Conservation (phyloP, 345 rosid genomes). For the Bruguiera gymnorhiza region DNA sequence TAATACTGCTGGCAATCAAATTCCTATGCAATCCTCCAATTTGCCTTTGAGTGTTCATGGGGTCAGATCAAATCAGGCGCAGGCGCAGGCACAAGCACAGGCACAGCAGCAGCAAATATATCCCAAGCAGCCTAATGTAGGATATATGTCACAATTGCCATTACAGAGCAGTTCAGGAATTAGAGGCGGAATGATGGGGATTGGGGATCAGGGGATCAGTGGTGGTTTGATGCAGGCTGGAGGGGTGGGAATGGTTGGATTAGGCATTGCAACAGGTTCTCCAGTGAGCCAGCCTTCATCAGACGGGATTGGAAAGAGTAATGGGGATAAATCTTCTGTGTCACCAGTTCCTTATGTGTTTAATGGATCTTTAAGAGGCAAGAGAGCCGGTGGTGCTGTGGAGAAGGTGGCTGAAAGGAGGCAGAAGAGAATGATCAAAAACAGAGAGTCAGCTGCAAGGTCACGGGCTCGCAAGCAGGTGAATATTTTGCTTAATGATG, state of each 20-base stretch:
- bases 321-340: slow-evolving; percentile 71
- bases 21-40: slow-evolving; percentile 51
- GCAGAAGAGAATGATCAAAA: slow-evolving; percentile 97
- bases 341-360: slow-evolving; percentile 78
- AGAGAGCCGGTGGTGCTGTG: slow-evolving; percentile 56
- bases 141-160: slow-evolving; percentile 49
- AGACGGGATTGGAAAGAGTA: slow-evolving; percentile 71
- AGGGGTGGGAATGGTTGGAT: slow-evolving; percentile 61
- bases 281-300: slow-evolving; percentile 75
- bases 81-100: slow-evolving; percentile 36
- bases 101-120: slow-evolving; percentile 38
- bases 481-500: slow-evolving; percentile 20
- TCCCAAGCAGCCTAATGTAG: slow-evolving; percentile 53
- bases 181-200: slow-evolving; percentile 53
- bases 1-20: slow-evolving; percentile 26
- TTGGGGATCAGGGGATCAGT: slow-evolving; percentile 47
- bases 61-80: slow-evolving; percentile 47
- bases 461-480: slow-evolving; percentile 99
- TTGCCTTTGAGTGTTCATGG: slow-evolving; percentile 61
- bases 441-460: slow-evolving; percentile 97
- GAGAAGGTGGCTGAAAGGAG: slow-evolving; percentile 98
- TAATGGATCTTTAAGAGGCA: slow-evolving; percentile 67
- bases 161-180: slow-evolving; percentile 53
- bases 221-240: slow-evolving; percentile 50
- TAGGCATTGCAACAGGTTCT: slow-evolving; percentile 49